A percentile compares a stretch with the other conserved stretches of the same genome.
Evolutionary conservation across 345 rosid genomes (phyloP).

Genomic region (Corchorus capsularis): DNA sequence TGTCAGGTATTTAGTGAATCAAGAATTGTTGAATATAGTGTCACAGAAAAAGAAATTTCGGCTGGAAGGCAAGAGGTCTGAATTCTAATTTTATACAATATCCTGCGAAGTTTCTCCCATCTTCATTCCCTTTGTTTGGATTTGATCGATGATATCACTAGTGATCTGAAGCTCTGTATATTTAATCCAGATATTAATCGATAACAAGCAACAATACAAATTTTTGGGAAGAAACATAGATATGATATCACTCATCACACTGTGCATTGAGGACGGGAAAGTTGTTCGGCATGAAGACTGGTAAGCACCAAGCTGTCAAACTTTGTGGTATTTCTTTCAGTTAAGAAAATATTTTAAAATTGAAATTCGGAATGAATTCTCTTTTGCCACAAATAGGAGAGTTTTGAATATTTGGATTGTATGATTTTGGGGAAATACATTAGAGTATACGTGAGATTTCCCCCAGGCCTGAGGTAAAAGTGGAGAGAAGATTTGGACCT

Average conservation of each 20-base stretch:
- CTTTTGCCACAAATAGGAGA: too few relatives aligned
- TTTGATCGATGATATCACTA: neutral
- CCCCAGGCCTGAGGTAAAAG: too few relatives aligned
- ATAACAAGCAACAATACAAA: slow-evolving; percentile 85
- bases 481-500: too few relatives aligned
- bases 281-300: slow-evolving; percentile 87
- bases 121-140: neutral
- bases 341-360: too few relatives aligned
- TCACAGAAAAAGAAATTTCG: slow-evolving; percentile 48
- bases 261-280: slow-evolving; percentile 70
- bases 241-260: slow-evolving; percentile 80
- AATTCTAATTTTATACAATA: slow-evolving; percentile 1
- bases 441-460: too few relatives aligned
- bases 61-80: slow-evolving; percentile 71
- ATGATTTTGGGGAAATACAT: too few relatives aligned
- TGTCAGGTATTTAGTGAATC: slow-evolving; percentile 78
- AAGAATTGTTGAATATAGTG: slow-evolving; percentile 63
- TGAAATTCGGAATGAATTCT: neutral
- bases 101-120: neutral
- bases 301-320: slow-evolving; percentile 36
- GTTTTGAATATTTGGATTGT: too few relatives aligned
- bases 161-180: slow-evolving; percentile 8
- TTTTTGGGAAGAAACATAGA: slow-evolving; percentile 68
- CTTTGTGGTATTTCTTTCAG: neutral
- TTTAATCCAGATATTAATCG: slow-evolving; percentile 59